Evolutionary conservation across 257 asterid species (phyloP).

Genomic region (Primulina huaijiensis): DNA sequence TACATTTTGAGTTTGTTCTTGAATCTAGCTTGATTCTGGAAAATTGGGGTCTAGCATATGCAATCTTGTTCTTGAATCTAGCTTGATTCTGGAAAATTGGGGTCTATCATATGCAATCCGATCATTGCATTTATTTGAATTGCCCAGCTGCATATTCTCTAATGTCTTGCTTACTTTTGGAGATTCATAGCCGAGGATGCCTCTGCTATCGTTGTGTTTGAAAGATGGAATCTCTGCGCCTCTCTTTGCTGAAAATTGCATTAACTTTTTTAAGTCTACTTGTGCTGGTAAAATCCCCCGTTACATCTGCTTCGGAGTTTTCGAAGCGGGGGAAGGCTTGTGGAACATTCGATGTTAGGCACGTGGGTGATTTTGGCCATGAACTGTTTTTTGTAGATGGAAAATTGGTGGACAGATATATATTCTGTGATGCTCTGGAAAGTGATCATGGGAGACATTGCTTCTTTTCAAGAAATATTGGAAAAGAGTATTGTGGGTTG

Average conservation of each 20-base stretch:
- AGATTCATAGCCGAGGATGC: constrained; percentile 36
- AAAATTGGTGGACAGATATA: constrained; percentile 48
- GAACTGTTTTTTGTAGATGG: constrained; percentile 59
- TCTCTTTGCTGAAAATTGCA: constrained; percentile 35
- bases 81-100: constrained; percentile 24
- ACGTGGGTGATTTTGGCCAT: constrained; percentile 36
- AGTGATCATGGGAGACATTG: constrained; percentile 42
- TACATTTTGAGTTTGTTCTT: constrained; percentile 21
- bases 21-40: constrained; percentile 22
- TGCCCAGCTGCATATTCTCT: constrained; percentile 20
- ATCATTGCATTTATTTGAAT: constrained; percentile 25
- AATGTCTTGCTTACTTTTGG: constrained; percentile 32
- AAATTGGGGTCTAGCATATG: neutral
- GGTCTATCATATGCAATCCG: constrained; percentile 14
- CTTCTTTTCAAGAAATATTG: constrained; percentile 30
- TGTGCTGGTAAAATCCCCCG: constrained; percentile 41
- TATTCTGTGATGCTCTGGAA: constrained; percentile 59
- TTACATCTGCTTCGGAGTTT: constrained; percentile 41
- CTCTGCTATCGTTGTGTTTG: constrained; percentile 23
- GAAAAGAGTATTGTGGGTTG: constrained; percentile 43
- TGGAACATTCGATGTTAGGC: constrained; percentile 46
- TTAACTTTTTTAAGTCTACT: constrained; percentile 35
- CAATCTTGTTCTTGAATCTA: neutral
- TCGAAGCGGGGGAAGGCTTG: constrained; percentile 44
- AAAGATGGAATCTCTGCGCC: constrained; percentile 34